Evolutionary conservation across 164 flowering plant genomes (phyloP).

Genomic region (Vitis labrusca): DNA sequence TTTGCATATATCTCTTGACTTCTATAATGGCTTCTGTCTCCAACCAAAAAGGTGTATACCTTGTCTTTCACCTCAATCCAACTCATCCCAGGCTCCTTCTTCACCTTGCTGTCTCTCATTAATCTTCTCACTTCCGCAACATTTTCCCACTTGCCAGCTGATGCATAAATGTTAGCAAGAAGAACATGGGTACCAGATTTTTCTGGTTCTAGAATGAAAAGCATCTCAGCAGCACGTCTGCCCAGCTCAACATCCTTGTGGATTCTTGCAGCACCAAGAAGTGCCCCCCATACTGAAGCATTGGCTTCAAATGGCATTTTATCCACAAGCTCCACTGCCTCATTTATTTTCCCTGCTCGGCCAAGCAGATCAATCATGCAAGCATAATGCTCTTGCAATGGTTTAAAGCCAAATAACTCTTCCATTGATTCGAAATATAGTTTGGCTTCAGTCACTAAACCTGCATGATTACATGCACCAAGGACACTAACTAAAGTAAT

Average conservation of each 20-base stretch:
- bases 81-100: conserved; percentile 73
- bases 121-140: conserved; percentile 45
- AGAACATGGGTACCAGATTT: conserved; percentile 64
- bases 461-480: conserved; percentile 66
- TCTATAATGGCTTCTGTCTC: conserved; percentile 55
- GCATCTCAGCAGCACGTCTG: conserved; percentile 55
- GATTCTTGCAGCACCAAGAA: conserved; percentile 65
- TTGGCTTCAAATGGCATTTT: conserved; percentile 62
- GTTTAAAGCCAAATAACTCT: conserved; percentile 41
- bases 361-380: conserved; percentile 77
- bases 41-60: conserved; percentile 53
- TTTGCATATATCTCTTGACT: conserved; percentile 55
- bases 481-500: conserved; percentile 66
- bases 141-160: conserved; percentile 60
- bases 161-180: conserved; percentile 67
- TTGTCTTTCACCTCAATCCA: conserved; percentile 67
- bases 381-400: conserved; percentile 63
- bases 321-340: conserved; percentile 49
- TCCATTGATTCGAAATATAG: conserved; percentile 50
- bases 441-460: conserved; percentile 52
- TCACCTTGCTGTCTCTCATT: conserved; percentile 55
- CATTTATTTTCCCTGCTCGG: conserved; percentile 54
- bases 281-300: conserved; percentile 61
- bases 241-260: conserved; percentile 56
- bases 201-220: conserved; percentile 48